Conservation (phyloP, 345 rosid genomes). For the Reutealis trisperma region DNA sequence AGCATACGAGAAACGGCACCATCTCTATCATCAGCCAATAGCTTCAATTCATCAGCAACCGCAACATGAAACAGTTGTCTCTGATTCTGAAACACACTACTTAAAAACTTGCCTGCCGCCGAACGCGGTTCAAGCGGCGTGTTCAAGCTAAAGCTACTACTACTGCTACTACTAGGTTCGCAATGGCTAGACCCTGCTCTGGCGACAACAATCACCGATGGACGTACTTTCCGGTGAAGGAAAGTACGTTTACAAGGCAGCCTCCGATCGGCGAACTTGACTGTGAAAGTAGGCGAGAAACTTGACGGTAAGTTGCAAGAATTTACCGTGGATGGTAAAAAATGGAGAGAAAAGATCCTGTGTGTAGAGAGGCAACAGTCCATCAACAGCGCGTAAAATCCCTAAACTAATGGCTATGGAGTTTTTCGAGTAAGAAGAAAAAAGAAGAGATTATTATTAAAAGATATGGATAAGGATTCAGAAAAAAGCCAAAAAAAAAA, state of each 20-base stretch:
- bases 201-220: slow-evolving; percentile 30
- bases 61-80: slow-evolving; percentile 70
- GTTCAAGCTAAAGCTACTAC: slow-evolving; percentile 49
- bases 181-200: slow-evolving; percentile 74
- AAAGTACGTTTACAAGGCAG: background rate
- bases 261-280: slow-evolving; percentile 8
- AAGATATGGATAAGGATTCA: background rate
- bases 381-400: slow-evolving; percentile 39
- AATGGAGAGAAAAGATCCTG: slow-evolving; percentile 28
- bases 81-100: slow-evolving; percentile 75
- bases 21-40: slow-evolving; percentile 59
- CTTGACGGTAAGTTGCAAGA: background rate
- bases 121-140: slow-evolving; percentile 79
- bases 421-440: background rate
- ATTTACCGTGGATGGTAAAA: slow-evolving; percentile 36
- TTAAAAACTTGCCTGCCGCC: slow-evolving; percentile 63
- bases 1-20: slow-evolving; percentile 61
- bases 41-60: slow-evolving; percentile 74
- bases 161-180: slow-evolving; percentile 64
- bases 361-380: slow-evolving; percentile 47
- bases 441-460: background rate
- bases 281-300: background rate
- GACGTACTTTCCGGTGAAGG: slow-evolving; percentile 8
- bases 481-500: background rate
- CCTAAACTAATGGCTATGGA: background rate